A percentile compares a stretch with the other conserved stretches of the same genome.
These are phyloP conservation scores for Pestalotiopsis fici DNA, from an alignment of 2,329 filamentous ascomycete species.

Conservation along the genomic window DNA sequence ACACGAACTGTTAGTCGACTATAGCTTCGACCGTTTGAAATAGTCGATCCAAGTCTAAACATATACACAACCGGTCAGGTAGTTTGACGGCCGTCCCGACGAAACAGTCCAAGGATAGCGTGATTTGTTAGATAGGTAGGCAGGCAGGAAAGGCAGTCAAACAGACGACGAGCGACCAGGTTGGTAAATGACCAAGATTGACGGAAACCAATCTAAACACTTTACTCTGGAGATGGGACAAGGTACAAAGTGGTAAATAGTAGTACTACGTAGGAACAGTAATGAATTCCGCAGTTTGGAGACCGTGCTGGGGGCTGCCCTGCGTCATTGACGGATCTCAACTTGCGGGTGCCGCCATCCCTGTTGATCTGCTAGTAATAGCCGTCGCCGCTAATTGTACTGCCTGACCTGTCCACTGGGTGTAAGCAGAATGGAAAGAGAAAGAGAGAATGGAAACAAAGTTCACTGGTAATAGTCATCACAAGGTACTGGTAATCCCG, in stretches of 20 bases:
- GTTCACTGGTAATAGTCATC: not conserved
- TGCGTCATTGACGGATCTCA: not conserved
- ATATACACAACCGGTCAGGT: not conserved
- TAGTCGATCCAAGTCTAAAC: not conserved
- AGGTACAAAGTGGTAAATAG: not conserved
- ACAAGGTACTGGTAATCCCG: not conserved
- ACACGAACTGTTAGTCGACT: not conserved
- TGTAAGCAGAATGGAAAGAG: not conserved
- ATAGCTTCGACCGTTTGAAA: not conserved
- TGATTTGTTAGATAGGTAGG: not conserved
- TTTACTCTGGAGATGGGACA: too few species aligned
- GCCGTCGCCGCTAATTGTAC: not conserved
- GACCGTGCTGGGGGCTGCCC: not conserved
- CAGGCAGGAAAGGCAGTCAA: too few species aligned
- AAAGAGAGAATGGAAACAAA: not conserved
- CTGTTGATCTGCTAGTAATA: not conserved
- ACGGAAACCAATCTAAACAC: not conserved
- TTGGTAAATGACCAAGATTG: not conserved
- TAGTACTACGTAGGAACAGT: not conserved
- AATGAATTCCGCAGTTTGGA: not conserved
- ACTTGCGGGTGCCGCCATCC: not conserved
- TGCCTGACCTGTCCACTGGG: not conserved
- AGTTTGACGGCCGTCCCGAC: not conserved
- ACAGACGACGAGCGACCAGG: not conserved
- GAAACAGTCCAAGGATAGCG: not conserved